These are phyloP conservation scores for Bathelium albidoporum DNA, from an alignment of 495 filamentous ascomycete genomes.

Conservation along the genomic window DNA sequence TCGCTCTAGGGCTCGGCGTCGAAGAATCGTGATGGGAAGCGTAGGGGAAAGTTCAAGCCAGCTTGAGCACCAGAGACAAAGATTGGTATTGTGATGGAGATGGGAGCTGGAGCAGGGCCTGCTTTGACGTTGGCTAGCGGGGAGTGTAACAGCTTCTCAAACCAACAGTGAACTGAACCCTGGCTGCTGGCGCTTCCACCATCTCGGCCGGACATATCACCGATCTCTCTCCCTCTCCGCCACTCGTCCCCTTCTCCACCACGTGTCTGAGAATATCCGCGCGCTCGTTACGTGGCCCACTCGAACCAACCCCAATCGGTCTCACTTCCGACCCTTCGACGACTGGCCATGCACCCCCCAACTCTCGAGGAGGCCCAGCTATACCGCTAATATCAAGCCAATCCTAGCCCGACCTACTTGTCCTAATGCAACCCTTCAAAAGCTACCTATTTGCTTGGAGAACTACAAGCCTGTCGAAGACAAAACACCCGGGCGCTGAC, in stretches of 20 bases:
- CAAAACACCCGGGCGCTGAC: background rate
- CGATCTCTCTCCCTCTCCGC: background rate
- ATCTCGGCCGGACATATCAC: background rate
- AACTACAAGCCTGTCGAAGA: too few relatives aligned
- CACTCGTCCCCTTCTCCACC: constrained; percentile 2
- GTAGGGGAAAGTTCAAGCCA: background rate
- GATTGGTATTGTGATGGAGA: background rate
- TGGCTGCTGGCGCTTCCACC: background rate
- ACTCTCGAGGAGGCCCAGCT: background rate
- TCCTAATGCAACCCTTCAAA: too few relatives aligned
- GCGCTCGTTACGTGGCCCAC: background rate
- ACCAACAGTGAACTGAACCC: constrained; percentile 6
- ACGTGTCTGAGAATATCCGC: background rate
- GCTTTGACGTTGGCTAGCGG: constrained; percentile 1
- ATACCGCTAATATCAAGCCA: background rate
- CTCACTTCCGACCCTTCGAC: background rate
- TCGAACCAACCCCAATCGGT: background rate
- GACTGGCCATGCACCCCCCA: background rate
- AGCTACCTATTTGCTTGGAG: too few relatives aligned
- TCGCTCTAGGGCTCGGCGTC: background rate
- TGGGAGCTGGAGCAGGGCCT: background rate
- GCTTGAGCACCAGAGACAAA: constrained; percentile 3
- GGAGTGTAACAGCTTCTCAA: constrained; percentile 4
- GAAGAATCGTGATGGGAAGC: background rate
- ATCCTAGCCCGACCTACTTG: too few relatives aligned